Evolutionary conservation across 176 grass and related monocot genomes (phyloP).

Genomic region (Melocanna baccifera): DNA sequence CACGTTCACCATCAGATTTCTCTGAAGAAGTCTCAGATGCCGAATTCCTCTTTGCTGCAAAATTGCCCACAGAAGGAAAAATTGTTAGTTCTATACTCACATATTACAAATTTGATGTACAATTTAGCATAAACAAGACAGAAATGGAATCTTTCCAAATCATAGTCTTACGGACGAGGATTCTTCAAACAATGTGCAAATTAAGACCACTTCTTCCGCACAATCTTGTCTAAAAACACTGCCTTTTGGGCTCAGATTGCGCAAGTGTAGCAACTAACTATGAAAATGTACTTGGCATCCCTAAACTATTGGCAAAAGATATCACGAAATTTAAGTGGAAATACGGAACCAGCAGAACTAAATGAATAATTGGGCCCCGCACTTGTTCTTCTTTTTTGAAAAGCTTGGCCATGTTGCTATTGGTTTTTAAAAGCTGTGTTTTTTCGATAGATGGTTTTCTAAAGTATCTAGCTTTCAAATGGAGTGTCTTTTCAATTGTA

Average conservation of each 20-base stretch:
- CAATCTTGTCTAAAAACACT: neutral
- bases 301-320: neutral
- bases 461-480: too few species aligned
- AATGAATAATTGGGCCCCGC: neutral
- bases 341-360: neutral
- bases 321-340: neutral
- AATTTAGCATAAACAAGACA: neutral
- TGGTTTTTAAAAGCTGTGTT: too few species aligned
- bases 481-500: too few species aligned
- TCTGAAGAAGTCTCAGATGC: slow-evolving; percentile 53
- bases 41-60: slow-evolving; percentile 60
- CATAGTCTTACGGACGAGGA: neutral
- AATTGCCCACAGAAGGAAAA: neutral
- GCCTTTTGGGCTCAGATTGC: neutral
- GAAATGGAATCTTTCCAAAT: neutral
- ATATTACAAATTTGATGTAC: neutral
- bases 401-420: neutral
- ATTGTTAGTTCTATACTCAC: neutral
- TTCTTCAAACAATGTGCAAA: neutral
- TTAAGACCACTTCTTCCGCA: neutral
- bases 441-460: too few species aligned
- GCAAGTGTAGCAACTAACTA: neutral
- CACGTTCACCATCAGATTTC: slow-evolving; percentile 61
- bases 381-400: neutral
- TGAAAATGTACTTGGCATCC: neutral